Evolutionary conservation across 2,329 filamentous ascomycete species (phyloP).

Genomic region (Epichloe bromicola): DNA sequence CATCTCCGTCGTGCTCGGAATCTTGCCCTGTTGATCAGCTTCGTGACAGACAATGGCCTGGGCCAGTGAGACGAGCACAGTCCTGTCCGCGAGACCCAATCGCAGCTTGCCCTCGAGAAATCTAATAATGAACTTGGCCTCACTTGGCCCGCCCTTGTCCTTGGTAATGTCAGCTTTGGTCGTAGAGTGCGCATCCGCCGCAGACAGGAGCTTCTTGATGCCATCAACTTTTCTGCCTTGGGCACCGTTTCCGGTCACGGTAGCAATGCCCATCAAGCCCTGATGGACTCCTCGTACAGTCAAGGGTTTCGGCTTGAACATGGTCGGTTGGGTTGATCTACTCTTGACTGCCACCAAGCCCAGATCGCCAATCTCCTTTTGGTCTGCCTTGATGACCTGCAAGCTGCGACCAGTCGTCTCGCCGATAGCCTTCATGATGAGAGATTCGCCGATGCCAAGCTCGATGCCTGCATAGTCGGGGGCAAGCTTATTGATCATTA

Average conservation of each 20-base stretch:
- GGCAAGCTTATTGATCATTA: slow-evolving; percentile 97
- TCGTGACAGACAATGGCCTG: slow-evolving; percentile 84
- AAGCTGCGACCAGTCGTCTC: slow-evolving; percentile 84
- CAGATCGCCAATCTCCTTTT: slow-evolving; percentile 91
- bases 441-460: slow-evolving; percentile 91
- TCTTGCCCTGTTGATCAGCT: slow-evolving; percentile 52
- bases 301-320: slow-evolving; percentile 93
- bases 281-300: slow-evolving; percentile 80
- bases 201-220: slow-evolving; percentile 93
- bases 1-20: slow-evolving; percentile 62
- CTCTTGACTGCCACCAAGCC: slow-evolving; percentile 93
- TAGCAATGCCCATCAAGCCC: slow-evolving; percentile 78
- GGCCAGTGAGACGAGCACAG: slow-evolving; percentile 76
- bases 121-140: slow-evolving; percentile 86
- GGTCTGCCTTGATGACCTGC: slow-evolving; percentile 83
- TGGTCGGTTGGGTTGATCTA: slow-evolving; percentile 85
- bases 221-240: slow-evolving; percentile 83
- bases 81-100: slow-evolving; percentile 83
- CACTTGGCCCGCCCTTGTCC: slow-evolving; percentile 86
- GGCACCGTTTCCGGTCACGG: slow-evolving; percentile 70
- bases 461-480: slow-evolving; percentile 95
- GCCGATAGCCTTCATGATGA: slow-evolving; percentile 98
- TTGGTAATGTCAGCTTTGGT: slow-evolving; percentile 82
- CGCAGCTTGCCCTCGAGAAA: slow-evolving; percentile 91
- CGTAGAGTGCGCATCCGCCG: slow-evolving; percentile 61